Base-by-base conservation (phyloP, 1,284 basidiomycete genomes). In the Apiotrichum porosum region DNA sequence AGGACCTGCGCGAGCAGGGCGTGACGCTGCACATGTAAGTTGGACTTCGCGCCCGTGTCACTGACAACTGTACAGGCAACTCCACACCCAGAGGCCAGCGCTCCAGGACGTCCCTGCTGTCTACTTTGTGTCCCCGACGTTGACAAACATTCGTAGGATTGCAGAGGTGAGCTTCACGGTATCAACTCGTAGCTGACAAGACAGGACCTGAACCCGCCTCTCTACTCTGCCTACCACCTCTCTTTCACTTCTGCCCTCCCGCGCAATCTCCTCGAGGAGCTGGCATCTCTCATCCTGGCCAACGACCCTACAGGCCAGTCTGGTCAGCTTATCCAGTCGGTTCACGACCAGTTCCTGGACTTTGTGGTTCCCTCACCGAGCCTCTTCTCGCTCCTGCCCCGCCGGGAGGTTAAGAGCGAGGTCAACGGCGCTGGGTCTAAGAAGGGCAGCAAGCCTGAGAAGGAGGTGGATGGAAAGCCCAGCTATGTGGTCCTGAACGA, bases 1-100 rank as follows among this genome's bases (percentile, higher is more conserved):
- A 97, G 71, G 95, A 98, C 73, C 78, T 99, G 52, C 81, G 95
- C 44, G 93, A 97, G 66, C 87, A 90, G 45, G 95, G 95, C 26
- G 91, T 99, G 37, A 99, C 94, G 5, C 77, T 98, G 46, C 95
- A 98, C 75, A 90, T 97, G 92, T 90, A 71, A 64, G 83, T 80
- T 64, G 10, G 9, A 9, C 3, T 13, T n/a, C 9, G 19, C 9
- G n/a, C 3, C 6, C 21, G 34, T 19, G 18, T 13, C 24, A 26
- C 47, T 44, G 31, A 42, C 31, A 17, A 28, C 18, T 39, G 12
- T 28, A 28, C 62, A 95, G 91, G 60, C 94, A 97, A 76, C 76
- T 98, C 12, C 91, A 97, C 68, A 84, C 91, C 0, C 77, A 84
- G 41, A 81, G 95, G 47, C 95, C 95, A 15, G 81, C 92, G 12